Evolutionary conservation across 139 green algal genomes (phyloP), one percentile per base, ranked within the genome.

Genomic region (Chlamydomonas sp.): DNA sequence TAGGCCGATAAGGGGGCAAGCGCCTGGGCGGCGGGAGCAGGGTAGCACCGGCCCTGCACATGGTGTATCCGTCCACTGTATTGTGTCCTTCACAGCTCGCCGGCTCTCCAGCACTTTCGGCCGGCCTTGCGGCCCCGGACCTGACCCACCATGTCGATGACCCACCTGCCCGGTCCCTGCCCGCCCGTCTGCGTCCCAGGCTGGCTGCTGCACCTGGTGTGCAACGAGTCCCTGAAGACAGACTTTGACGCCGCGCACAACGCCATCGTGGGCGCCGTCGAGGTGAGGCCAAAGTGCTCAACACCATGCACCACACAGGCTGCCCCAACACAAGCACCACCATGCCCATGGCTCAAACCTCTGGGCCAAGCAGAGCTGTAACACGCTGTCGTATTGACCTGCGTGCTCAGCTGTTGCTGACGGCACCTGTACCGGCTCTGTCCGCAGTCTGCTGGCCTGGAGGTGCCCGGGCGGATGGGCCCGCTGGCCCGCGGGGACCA

Each of bases 121-220:
- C 10, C 75, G 80, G 64, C 82, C 76, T 2, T 9, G 64, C 64
- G 64, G 8, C 9, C 8, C 9, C 64, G 8, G 8, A 16, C 64
- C 64, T 12, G 10, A 12, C 64, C 8, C 8, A 12, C 64, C 9
- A 16, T 69, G 9, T 12, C 10, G 64, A 9, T 69, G 64, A 69
- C 9, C 64, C 9, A 57, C 69, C 14, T 16, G 4, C n/a, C 31
- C 31, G 31, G 31, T 49, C 31, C 31, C 31, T 49, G 31, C 31
- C 31, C 31, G 31, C 31, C 31, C 31, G 31, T 49, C 31, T 49
- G 31, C 31, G 31, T 63, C 71, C 64, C 86, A 87, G 93, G 93
- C 69, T 96, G 93, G 93, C 86, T 96, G 68, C 61, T 92, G 89
- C 88, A 90, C 14, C 85, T 95, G 85, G 79, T 83, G 9, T 90